Evolutionary conservation across 345 rosid species (phyloP).

Genomic region (Dipteronia dyeriana): DNA sequence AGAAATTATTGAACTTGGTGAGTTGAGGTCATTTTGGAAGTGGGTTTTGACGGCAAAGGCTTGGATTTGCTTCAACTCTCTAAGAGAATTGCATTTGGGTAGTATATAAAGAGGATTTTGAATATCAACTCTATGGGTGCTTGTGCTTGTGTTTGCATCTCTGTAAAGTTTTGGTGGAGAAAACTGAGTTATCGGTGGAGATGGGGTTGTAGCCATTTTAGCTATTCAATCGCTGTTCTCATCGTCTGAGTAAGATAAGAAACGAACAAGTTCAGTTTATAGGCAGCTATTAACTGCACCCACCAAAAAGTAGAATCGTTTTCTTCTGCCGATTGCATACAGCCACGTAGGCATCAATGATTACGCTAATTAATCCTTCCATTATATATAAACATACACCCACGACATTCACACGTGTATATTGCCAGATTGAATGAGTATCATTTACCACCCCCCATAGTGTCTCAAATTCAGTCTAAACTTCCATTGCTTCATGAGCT

Average conservation of each 20-base stretch:
- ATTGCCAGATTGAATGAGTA: too few relatives aligned
- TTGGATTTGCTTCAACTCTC: constrained; percentile 71
- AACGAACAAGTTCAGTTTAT: neutral
- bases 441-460: too few relatives aligned
- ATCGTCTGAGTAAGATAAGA: neutral
- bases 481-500: too few relatives aligned
- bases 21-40: constrained; percentile 45
- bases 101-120: constrained; percentile 40
- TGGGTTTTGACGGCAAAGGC: constrained; percentile 63
- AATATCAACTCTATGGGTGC: constrained; percentile 2
- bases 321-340: neutral
- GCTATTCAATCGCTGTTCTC: neutral
- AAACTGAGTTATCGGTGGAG: constrained; percentile 21
- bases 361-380: too few relatives aligned
- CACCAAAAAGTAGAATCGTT: neutral
- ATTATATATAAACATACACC: too few relatives aligned
- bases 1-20: constrained; percentile 66
- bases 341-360: neutral
- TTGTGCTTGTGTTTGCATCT: neutral
- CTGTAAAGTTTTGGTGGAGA: neutral
- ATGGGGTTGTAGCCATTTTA: constrained; percentile 45
- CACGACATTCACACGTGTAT: too few relatives aligned
- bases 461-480: too few relatives aligned
- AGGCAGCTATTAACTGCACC: neutral
- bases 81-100: constrained; percentile 51